A percentile compares a stretch with the other conserved stretches of the same genome.
Evolutionary conservation across 805 yeast species (phyloP).

Genomic region (Deakozyma indianensis): DNA sequence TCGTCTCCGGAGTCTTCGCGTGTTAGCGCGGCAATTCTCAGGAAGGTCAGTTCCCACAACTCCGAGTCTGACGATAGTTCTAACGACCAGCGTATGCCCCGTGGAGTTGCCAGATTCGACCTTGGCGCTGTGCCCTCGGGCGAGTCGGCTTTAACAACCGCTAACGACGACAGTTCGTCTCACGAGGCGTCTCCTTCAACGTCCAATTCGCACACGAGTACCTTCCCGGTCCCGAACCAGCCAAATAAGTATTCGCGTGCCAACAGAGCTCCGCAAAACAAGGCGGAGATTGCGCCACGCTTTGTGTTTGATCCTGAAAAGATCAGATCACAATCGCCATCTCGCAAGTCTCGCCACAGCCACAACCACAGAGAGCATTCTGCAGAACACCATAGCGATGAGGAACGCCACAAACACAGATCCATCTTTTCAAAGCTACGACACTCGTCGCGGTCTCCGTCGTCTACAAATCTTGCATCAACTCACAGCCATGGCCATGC

Average conservation of each 20-base stretch:
- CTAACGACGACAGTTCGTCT: constrained; percentile 6
- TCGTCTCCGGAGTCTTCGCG: too few relatives aligned
- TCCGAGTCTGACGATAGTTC: too few relatives aligned
- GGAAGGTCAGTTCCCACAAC: too few relatives aligned
- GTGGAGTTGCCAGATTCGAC: not conserved
- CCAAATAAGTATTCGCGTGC: constrained; percentile 23
- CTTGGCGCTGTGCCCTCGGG: not conserved
- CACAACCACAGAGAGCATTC: not conserved
- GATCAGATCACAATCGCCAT: constrained; percentile 6
- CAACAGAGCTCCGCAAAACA: constrained; percentile 14
- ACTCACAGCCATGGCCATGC: constrained; percentile 5
- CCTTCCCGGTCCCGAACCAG: constrained; percentile 12
- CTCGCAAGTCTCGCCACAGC: constrained; percentile 4
- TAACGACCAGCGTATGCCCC: constrained; percentile 1
- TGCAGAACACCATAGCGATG: constrained; percentile 1
- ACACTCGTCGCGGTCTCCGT: constrained; percentile 4
- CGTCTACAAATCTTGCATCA: constrained; percentile 4
- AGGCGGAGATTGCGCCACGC: constrained; percentile 20
- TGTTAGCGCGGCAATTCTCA: too few relatives aligned
- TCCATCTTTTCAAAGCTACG: constrained; percentile 1
- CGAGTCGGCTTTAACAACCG: not conserved
- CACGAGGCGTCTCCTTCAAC: constrained; percentile 7
- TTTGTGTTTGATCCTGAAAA: constrained; percentile 17
- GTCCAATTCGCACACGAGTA: not conserved
- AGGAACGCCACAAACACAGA: constrained; percentile 1